Percentiles rank a stretch among this genome's conserved stretches.
Evolutionary conservation across 805 yeast species (phyloP).

Genomic region (Wickerhamiella azyma): DNA sequence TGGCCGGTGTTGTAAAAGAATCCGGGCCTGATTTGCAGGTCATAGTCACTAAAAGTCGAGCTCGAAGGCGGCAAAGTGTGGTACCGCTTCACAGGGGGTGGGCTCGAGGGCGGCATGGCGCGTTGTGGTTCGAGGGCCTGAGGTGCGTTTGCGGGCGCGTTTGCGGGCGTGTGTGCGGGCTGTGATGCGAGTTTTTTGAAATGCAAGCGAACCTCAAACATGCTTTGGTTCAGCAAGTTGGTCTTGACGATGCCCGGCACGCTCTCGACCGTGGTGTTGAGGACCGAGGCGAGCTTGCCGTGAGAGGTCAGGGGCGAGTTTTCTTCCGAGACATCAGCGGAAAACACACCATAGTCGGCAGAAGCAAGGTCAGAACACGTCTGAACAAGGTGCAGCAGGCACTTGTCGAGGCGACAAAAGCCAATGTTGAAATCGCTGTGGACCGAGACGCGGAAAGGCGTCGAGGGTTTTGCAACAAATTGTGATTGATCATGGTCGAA

Average conservation of each 20-base stretch:
- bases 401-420: slow-evolving; percentile 22
- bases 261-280: slow-evolving; percentile 2
- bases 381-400: slow-evolving; percentile 24
- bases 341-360: slow-evolving; percentile 28
- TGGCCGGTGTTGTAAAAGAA: slow-evolving; percentile 5
- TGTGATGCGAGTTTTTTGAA: slow-evolving; percentile 4
- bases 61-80: background rate
- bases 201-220: slow-evolving; percentile 9
- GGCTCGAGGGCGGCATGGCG: slow-evolving; percentile 2
- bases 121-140: background rate
- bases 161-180: background rate
- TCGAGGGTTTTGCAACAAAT: slow-evolving; percentile 25
- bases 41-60: background rate
- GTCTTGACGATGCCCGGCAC: slow-evolving; percentile 7
- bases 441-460: slow-evolving; percentile 15
- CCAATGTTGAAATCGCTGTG: slow-evolving; percentile 21
- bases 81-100: slow-evolving; percentile 3
- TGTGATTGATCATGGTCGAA: slow-evolving; percentile 23
- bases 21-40: background rate
- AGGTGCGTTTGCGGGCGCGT: background rate
- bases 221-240: slow-evolving; percentile 1
- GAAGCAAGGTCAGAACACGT: slow-evolving; percentile 27
- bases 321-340: slow-evolving; percentile 28
- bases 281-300: slow-evolving; percentile 23
- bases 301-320: slow-evolving; percentile 30